Conservation (phyloP, 169 alveolate genomes). For the Plasmodium gaboni region DNA sequence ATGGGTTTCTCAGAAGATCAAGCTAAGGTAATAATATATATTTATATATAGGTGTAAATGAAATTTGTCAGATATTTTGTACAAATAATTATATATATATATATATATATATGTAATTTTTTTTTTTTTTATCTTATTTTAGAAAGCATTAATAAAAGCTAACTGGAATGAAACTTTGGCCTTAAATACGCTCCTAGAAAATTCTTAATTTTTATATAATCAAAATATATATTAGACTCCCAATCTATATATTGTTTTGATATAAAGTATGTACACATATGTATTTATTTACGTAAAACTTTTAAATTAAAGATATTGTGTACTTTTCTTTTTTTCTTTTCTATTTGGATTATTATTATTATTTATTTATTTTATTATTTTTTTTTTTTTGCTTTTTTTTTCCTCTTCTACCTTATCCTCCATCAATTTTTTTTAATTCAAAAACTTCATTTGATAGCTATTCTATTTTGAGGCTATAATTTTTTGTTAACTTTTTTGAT, state of each 20-base stretch:
- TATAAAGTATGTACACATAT: background rate
- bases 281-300: background rate
- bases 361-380: background rate
- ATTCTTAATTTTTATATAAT: slow-evolving; percentile 29
- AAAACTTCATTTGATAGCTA: slow-evolving; percentile 40
- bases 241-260: background rate
- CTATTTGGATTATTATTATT: background rate
- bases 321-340: slow-evolving; percentile 7
- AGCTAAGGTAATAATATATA: slow-evolving; percentile 78
- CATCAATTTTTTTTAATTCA: slow-evolving; percentile 29
- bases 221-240: background rate
- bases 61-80: background rate
- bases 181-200: slow-evolving; percentile 85
- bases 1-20: slow-evolving; percentile 86
- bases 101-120: background rate
- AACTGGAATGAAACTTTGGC: slow-evolving; percentile 92
- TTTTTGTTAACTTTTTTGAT: slow-evolving; percentile 46
- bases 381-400: slow-evolving; percentile 1
- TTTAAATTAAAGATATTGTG: slow-evolving; percentile 29
- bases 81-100: too few relatives aligned
- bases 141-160: slow-evolving; percentile 85
- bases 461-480: slow-evolving; percentile 53
- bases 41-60: background rate
- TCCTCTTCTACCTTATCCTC: background rate
- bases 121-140: slow-evolving; percentile 40